phyloP scores from a whole-genome alignment of 371 early-diverging fungal species.

The Mucor velutinosus region DNA sequence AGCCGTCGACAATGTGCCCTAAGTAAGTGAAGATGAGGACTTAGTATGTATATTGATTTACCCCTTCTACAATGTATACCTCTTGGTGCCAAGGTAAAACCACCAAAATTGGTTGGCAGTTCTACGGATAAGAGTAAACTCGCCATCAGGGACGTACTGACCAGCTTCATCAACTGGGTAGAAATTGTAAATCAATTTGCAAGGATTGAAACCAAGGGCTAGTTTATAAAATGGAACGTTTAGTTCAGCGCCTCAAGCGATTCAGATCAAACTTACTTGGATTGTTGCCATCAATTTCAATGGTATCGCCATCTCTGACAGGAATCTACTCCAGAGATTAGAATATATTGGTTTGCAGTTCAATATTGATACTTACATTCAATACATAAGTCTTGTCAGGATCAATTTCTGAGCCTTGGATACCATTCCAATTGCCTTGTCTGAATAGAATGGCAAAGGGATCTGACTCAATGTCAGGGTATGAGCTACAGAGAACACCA shows the following conservation, averaged over 20 bases:
- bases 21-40: not conserved
- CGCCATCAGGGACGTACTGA: conserved; percentile 7
- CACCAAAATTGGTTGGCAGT: conserved; percentile 26
- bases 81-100: conserved; percentile 24
- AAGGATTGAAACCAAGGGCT: conserved; percentile 9
- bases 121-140: conserved; percentile 14
- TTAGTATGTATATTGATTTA: not conserved
- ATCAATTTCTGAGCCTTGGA: not conserved
- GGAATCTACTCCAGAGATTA: conserved; percentile 17
- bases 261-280: not conserved
- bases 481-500: not conserved
- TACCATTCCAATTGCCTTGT: conserved; percentile 24
- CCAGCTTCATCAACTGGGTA: conserved; percentile 23
- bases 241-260: not conserved
- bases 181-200: conserved; percentile 24
- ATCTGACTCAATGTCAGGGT: not conserved
- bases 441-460: conserved; percentile 15
- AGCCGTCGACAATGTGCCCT: conserved; percentile 11
- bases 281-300: conserved; percentile 5
- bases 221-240: not conserved
- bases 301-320: conserved; percentile 13
- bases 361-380: conserved; percentile 4
- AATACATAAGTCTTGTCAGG: conserved; percentile 17
- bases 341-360: not conserved
- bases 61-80: conserved; percentile 5